Base-by-base conservation (phyloP, 768 basidiomycete species). In the Pleurotus pulmonarius region DNA sequence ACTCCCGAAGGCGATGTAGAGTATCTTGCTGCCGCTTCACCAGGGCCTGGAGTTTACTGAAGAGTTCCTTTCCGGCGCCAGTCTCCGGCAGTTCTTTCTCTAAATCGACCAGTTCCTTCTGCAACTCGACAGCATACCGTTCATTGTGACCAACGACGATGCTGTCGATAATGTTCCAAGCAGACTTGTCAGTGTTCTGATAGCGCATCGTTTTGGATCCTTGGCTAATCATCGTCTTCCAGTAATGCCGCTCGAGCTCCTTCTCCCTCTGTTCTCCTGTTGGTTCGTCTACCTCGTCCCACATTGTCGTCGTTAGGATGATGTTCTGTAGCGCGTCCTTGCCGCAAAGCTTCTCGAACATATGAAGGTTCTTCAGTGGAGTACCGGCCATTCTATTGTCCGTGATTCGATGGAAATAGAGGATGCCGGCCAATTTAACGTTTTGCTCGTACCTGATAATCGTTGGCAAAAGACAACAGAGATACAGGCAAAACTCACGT, bases 211-310 rank as follows among this genome's bases (percentile, higher is more conserved):
- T 58, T n/a, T 51, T 53, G 2, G 78, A 76, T 12, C 75, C 75
- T 60, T 70, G 69, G 40, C 72, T 70, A 13, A 78, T 65, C 46
- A 73, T 75, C 26, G 70, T 65, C 57, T 75, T 75, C 71, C 79
- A 79, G 63, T 75, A 78, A 53, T 71, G 70, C 58, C 70, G 69
- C 25, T 64, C 62, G 11, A 80, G 70, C 60, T 78, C 74, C 2
- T 58, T 56, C 62, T 79, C 79, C n/a, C 78, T 70, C 7, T 61
- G 63, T 48, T 68, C 66, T n/a, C 74, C 76, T 37, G 69, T 26
- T 45, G 67, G 73, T 39, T 58, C 63, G 49, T 63, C 61, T 47
- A 76, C 74, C 56, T 70, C 67, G 4, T 66, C 67, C 76, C 76
- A 78, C 70, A 70, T 78, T 16, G 63, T 75, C 3, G 72, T 77